A percentile compares a stretch with the other conserved stretches of the same genome.
Evolutionary conservation across 2,329 filamentous ascomycete species (phyloP).

Genomic region (Claviceps pazoutovae): DNA sequence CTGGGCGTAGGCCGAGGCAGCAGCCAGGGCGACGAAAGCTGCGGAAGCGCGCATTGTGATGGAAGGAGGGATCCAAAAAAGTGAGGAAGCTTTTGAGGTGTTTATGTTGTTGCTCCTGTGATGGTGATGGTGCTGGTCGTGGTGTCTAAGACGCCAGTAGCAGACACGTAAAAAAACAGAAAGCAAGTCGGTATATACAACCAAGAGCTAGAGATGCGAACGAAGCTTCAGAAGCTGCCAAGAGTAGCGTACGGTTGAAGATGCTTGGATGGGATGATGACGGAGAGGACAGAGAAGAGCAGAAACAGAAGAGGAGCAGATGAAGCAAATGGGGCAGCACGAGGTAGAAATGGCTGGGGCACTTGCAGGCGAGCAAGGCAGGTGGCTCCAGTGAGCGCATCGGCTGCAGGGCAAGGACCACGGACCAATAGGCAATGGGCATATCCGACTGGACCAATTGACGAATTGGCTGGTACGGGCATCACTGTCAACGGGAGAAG

Average conservation of each 20-base stretch:
- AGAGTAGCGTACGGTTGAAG: slow-evolving; percentile 1
- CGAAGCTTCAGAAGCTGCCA: slow-evolving; percentile 5
- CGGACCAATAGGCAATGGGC: background rate
- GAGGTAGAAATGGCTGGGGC: slow-evolving; percentile 4
- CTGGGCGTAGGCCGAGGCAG: slow-evolving; percentile 26
- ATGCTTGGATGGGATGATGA: slow-evolving; percentile 8
- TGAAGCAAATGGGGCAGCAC: slow-evolving; percentile 1
- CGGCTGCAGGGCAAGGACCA: background rate
- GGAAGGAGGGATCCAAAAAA: slow-evolving; percentile 3
- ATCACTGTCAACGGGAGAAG: background rate
- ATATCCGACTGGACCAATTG: background rate
- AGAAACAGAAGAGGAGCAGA: slow-evolving; percentile 1
- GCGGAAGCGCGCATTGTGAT: slow-evolving; percentile 26
- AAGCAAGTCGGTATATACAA: slow-evolving; percentile 1
- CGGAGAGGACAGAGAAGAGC: slow-evolving; percentile 2
- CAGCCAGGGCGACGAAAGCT: slow-evolving; percentile 30
- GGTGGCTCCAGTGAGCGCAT: background rate
- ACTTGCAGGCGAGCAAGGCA: background rate
- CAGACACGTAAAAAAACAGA: slow-evolving; percentile 1
- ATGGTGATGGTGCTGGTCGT: background rate
- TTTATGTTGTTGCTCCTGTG: background rate
- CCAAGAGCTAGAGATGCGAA: slow-evolving; percentile 3
- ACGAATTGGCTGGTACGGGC: background rate
- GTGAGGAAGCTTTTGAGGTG: background rate
- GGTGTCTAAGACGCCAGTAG: background rate